phyloP scores from a whole-genome alignment of 1,284 basidiomycete species.

The Hemileia vastatrix region DNA sequence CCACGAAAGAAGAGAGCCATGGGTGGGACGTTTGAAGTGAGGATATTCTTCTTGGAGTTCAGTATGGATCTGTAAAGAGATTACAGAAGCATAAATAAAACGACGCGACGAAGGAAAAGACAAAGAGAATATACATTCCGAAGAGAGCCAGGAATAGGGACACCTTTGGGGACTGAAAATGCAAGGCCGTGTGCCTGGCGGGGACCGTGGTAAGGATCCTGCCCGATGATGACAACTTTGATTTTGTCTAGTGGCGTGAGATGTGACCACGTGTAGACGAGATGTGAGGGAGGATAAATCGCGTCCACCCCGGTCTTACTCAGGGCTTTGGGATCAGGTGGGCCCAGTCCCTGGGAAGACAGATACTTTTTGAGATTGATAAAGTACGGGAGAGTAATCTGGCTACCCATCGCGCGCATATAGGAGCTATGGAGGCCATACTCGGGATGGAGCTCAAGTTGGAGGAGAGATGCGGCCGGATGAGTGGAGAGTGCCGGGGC shows the following conservation, averaged over 20 bases:
- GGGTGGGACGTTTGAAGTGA: conserved; percentile 22
- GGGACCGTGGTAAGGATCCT: conserved; percentile 43
- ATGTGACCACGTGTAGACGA: conserved; percentile 41
- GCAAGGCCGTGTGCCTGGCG: conserved; percentile 42
- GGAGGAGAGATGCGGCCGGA: conserved; percentile 5
- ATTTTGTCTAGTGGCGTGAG: conserved; percentile 38
- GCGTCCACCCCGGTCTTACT: too few species aligned
- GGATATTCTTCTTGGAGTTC: conserved; percentile 23
- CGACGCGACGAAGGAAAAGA: conserved; percentile 35
- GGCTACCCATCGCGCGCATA: neutral
- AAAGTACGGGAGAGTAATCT: conserved; percentile 16
- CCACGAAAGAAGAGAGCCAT: conserved; percentile 39
- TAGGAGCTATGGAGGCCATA: conserved; percentile 9
- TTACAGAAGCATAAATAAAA: conserved; percentile 27
- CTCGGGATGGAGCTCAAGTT: conserved; percentile 11
- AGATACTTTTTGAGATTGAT: conserved; percentile 18
- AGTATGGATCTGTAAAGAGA: neutral
- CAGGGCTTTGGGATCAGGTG: too few species aligned
- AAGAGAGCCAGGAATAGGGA: conserved; percentile 37
- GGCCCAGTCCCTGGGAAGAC: conserved; percentile 5
- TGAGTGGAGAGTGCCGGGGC: neutral
- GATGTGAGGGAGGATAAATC: conserved; percentile 4
- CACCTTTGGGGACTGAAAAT: conserved; percentile 40
- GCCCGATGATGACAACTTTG: conserved; percentile 44
- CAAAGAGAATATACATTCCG: conserved; percentile 37